Evolutionary conservation across 768 basidiomycete species (phyloP).

Genomic region (Tylopilus rubrobrunneus): DNA sequence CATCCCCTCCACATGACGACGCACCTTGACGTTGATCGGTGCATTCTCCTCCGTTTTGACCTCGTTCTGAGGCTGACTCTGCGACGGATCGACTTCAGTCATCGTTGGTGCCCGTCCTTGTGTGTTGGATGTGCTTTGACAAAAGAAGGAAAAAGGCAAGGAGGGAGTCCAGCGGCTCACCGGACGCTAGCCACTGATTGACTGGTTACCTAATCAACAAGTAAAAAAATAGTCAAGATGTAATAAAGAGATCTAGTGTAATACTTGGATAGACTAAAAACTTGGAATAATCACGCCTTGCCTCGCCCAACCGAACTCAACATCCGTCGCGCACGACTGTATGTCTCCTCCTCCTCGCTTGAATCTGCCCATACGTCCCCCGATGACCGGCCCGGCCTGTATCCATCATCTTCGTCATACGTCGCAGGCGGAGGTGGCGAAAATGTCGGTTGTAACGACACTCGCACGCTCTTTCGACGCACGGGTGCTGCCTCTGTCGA

Average conservation of each 20-base stretch:
- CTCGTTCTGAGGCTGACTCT: slow-evolving; percentile 30
- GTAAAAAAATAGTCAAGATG: background rate
- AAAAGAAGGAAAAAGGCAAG: background rate
- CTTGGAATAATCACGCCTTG: background rate
- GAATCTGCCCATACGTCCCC: slow-evolving; percentile 68
- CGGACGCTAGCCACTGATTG: too few relatives aligned
- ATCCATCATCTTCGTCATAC: slow-evolving; percentile 43
- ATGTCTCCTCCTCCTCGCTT: slow-evolving; percentile 71
- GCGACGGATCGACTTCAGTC: slow-evolving; percentile 9
- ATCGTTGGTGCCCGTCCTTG: background rate
- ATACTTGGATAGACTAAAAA: background rate
- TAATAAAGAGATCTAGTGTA: background rate
- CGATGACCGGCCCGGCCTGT: background rate
- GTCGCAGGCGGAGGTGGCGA: slow-evolving; percentile 66
- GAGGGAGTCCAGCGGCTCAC: background rate
- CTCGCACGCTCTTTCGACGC: slow-evolving; percentile 69
- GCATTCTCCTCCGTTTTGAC: slow-evolving; percentile 54
- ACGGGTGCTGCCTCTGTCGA: slow-evolving; percentile 16
- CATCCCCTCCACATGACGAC: slow-evolving; percentile 4
- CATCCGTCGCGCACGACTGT: slow-evolving; percentile 52
- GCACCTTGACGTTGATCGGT: slow-evolving; percentile 78
- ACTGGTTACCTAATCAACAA: slow-evolving; percentile 11
- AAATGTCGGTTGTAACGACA: slow-evolving; percentile 74
- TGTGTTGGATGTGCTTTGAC: background rate
- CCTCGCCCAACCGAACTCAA: slow-evolving; percentile 43